Percentiles rank a stretch among this genome's conserved stretches.
phyloP scores from a whole-genome alignment of 2,329 filamentous ascomycete species.

The Ploettnerulaceae sp. region DNA sequence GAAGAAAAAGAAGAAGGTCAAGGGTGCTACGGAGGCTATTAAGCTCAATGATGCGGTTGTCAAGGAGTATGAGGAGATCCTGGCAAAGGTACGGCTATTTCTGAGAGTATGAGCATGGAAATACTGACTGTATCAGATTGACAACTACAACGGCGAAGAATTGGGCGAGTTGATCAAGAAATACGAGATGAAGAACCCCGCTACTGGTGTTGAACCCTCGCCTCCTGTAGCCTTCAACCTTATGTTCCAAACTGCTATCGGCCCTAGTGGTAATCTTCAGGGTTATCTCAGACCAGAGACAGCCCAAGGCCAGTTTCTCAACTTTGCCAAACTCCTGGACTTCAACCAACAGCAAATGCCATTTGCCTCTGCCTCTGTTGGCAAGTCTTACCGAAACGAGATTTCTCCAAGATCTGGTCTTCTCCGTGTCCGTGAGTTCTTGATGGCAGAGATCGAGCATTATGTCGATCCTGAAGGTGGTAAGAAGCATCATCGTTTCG shows the following conservation, averaged over 20 bases:
- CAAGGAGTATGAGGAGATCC: slow-evolving; percentile 82
- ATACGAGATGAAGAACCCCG: slow-evolving; percentile 85
- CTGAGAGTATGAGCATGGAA: not conserved
- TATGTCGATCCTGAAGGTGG: slow-evolving; percentile 91
- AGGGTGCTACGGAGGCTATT: slow-evolving; percentile 69
- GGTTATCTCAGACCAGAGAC: slow-evolving; percentile 92
- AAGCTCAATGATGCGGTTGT: slow-evolving; percentile 84
- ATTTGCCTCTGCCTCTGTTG: slow-evolving; percentile 94
- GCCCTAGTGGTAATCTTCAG: slow-evolving; percentile 79
- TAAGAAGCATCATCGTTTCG: slow-evolving; percentile 90
- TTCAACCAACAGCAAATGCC: slow-evolving; percentile 96
- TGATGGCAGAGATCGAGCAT: slow-evolving; percentile 99
- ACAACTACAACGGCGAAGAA: slow-evolving; percentile 87
- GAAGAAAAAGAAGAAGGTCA: slow-evolving; percentile 85
- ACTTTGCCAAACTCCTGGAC: slow-evolving; percentile 92
- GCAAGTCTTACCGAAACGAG: slow-evolving; percentile 97
- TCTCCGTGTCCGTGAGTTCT: slow-evolving; percentile 89
- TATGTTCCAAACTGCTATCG: slow-evolving; percentile 97
- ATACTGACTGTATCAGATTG: slow-evolving; percentile 53
- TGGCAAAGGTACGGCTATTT: slow-evolving; percentile 56
- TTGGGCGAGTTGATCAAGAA: slow-evolving; percentile 86
- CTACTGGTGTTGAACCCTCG: slow-evolving; percentile 68
- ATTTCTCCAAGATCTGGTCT: slow-evolving; percentile 91
- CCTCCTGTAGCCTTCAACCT: slow-evolving; percentile 92
- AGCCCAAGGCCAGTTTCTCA: slow-evolving; percentile 94